Evolutionary conservation across 257 asterid genomes (phyloP).

Genomic region (Capsicum baccatum): DNA sequence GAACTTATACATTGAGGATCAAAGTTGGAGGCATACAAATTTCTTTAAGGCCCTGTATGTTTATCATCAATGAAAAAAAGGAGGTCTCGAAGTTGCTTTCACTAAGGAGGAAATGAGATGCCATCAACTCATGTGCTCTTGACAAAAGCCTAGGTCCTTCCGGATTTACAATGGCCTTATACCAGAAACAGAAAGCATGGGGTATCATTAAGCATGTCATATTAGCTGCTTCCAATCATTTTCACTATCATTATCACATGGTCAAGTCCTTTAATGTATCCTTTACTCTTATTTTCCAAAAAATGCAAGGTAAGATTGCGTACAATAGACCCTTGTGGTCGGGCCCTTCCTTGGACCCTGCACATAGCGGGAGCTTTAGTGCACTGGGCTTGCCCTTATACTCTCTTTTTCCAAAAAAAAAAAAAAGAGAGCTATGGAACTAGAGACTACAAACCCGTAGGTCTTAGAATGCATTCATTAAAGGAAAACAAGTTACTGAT

Average conservation of each 20-base stretch:
- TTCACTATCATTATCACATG: neutral
- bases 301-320: too few relatives aligned
- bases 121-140: neutral
- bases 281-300: neutral
- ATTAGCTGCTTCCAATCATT: neutral
- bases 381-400: too few relatives aligned
- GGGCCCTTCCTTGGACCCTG: too few relatives aligned
- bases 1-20: neutral
- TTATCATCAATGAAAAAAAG: neutral
- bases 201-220: neutral
- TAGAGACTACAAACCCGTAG: neutral
- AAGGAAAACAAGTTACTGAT: neutral
- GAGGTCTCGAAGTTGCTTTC: too few relatives aligned
- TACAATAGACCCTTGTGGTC: too few relatives aligned
- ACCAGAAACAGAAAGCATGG: neutral
- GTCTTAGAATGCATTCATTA: neutral
- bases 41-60: neutral
- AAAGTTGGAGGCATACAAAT: neutral
- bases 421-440: slow-evolving; percentile 1
- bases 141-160: neutral
- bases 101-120: too few relatives aligned
- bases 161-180: neutral
- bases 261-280: slow-evolving; percentile 10
- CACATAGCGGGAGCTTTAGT: too few relatives aligned
- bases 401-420: neutral